phyloP scores from a whole-genome alignment of 805 yeast species.

The Candida andamanensis region DNA sequence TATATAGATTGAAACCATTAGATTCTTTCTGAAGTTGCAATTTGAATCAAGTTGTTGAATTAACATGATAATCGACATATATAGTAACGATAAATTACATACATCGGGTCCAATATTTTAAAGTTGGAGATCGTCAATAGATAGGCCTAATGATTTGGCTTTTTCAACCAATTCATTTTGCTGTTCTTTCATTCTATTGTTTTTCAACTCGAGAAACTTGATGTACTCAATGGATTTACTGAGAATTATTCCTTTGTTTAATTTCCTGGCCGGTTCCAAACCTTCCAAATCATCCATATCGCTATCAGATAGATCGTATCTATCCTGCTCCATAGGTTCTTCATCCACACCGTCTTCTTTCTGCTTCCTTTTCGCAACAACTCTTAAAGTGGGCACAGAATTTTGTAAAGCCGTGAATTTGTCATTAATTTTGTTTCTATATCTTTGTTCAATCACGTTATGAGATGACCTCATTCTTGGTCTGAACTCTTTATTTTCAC shows the following conservation, averaged over 20 bases:
- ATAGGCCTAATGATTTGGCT: constrained; percentile 31
- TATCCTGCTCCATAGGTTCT: constrained; percentile 11
- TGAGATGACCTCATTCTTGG: constrained; percentile 31
- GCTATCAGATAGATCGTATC: constrained; percentile 2
- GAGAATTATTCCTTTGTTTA: constrained; percentile 73
- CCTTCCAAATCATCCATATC: constrained; percentile 54
- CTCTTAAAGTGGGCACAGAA: constrained; percentile 35
- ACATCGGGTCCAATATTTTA: too few relatives aligned
- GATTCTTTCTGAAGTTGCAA: too few relatives aligned
- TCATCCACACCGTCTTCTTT: constrained; percentile 10
- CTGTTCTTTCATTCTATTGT: constrained; percentile 47
- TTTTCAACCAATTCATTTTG: constrained; percentile 40
- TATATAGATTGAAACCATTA: too few relatives aligned
- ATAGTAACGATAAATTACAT: too few relatives aligned
- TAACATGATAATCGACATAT: too few relatives aligned
- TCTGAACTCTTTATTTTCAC: constrained; percentile 4
- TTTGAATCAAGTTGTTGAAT: too few relatives aligned
- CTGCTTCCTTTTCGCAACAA: constrained; percentile 21
- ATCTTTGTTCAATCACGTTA: constrained; percentile 39
- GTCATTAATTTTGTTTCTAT: constrained; percentile 39
- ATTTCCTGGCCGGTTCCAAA: constrained; percentile 64
- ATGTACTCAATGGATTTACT: constrained; percentile 80
- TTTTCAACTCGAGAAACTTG: constrained; percentile 61
- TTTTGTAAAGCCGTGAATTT: constrained; percentile 34
- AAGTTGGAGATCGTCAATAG: constrained; percentile 3